phyloP scores from a whole-genome alignment of 2,329 filamentous ascomycete species.

The Dothistroma septosporum region DNA sequence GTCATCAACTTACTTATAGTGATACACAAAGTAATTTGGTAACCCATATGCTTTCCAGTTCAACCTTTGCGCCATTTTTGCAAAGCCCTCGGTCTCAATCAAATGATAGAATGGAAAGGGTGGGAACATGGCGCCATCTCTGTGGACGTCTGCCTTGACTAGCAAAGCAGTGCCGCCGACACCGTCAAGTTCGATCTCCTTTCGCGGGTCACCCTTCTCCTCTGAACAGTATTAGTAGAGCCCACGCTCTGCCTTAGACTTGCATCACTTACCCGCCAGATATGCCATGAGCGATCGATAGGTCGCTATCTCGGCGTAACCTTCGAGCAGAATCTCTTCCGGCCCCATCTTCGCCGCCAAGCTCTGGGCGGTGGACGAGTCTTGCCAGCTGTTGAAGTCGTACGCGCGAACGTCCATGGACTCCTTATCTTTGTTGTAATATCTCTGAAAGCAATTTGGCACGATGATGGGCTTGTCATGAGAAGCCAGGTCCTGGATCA shows the following conservation, averaged over 20 bases:
- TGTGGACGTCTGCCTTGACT: slow-evolving; percentile 94
- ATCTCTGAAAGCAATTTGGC: slow-evolving; percentile 93
- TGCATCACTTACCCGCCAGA: slow-evolving; percentile 53
- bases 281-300: slow-evolving; percentile 90
- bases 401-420: slow-evolving; percentile 75
- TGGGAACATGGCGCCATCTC: slow-evolving; percentile 98
- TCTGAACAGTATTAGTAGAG: slow-evolving; percentile 18
- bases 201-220: slow-evolving; percentile 29
- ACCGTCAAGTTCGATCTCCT: slow-evolving; percentile 69
- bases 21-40: slow-evolving; percentile 84
- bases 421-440: slow-evolving; percentile 63
- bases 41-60: slow-evolving; percentile 84
- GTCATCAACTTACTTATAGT: background rate
- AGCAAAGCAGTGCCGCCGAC: slow-evolving; percentile 89
- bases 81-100: slow-evolving; percentile 96
- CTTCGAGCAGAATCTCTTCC: slow-evolving; percentile 90
- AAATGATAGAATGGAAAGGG: slow-evolving; percentile 94
- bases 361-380: slow-evolving; percentile 73
- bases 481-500: slow-evolving; percentile 86
- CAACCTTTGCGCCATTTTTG: slow-evolving; percentile 88
- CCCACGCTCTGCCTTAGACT: background rate
- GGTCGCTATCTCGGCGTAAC: slow-evolving; percentile 88
- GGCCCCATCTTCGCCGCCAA: slow-evolving; percentile 76
- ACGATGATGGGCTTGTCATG: slow-evolving; percentile 90
- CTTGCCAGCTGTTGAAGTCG: slow-evolving; percentile 97